Evolutionary conservation across 257 asterid genomes (phyloP).

Genomic region (Capsicum chinense): DNA sequence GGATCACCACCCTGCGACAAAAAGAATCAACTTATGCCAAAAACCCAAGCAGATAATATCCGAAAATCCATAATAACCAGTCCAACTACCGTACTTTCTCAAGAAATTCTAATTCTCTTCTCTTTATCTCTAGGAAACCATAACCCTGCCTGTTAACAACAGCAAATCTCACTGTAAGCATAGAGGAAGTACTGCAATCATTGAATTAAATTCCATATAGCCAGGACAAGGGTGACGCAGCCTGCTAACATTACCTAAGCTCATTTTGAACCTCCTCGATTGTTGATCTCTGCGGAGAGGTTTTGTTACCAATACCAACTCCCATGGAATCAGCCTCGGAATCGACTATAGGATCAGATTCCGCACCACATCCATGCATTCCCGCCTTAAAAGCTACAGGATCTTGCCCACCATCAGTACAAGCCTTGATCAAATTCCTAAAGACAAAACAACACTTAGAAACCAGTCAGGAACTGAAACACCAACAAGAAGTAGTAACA

Average conservation of each 20-base stretch:
- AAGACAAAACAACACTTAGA: conserved; percentile 29
- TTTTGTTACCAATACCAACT: conserved; percentile 64
- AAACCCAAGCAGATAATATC: conserved; percentile 31
- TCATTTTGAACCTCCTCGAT: conserved; percentile 80
- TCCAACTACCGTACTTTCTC: conserved; percentile 65
- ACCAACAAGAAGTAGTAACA: conserved; percentile 22
- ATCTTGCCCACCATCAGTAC: conserved; percentile 51
- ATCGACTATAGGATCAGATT: conserved; percentile 72
- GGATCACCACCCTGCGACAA: conserved; percentile 86
- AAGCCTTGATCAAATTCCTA: conserved; percentile 45
- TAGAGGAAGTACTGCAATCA: conserved; percentile 11
- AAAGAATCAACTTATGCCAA: conserved; percentile 36
- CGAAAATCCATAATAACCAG: conserved; percentile 34
- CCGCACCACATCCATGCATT: conserved; percentile 79
- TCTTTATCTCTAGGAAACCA: conserved; percentile 73
- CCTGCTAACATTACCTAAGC: conserved; percentile 64
- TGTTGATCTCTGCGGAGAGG: conserved; percentile 66
- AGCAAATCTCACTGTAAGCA: conserved; percentile 33
- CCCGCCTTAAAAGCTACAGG: conserved; percentile 50
- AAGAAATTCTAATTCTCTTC: conserved; percentile 83
- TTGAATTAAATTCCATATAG: conserved; percentile 19
- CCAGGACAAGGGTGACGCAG: conserved; percentile 36
- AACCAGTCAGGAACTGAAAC: conserved; percentile 14
- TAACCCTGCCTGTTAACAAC: conserved; percentile 73
- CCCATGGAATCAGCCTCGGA: conserved; percentile 96